Conservation (phyloP, 2,329 filamentous ascomycete species). For the Fusarium abutilonis region DNA sequence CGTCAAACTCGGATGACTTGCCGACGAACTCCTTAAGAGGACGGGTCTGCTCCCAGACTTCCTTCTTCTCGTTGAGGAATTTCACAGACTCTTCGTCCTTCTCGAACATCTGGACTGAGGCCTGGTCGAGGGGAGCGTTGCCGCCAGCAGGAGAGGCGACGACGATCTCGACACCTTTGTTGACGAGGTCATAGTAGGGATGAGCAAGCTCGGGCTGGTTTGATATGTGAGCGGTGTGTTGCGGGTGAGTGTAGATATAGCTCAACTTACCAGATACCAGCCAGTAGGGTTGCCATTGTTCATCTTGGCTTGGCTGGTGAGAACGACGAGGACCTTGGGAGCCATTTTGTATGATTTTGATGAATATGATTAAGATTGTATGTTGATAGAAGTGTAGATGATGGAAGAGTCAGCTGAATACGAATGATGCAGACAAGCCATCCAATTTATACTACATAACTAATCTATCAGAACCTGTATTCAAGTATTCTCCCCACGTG, state of each 20-base stretch:
- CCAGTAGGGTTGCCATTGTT: constrained; percentile 67
- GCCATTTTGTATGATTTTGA: constrained; percentile 52
- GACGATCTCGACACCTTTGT: constrained; percentile 61
- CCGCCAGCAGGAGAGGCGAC: constrained; percentile 72
- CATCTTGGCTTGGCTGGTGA: constrained; percentile 69
- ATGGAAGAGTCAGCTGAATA: background rate
- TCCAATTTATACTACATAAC: constrained; percentile 22
- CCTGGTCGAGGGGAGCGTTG: constrained; percentile 68
- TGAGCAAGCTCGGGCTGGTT: constrained; percentile 70
- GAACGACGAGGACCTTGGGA: constrained; percentile 74
- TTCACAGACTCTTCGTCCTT: constrained; percentile 61
- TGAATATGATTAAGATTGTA: background rate
- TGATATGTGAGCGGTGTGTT: background rate
- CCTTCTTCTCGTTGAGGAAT: constrained; percentile 66
- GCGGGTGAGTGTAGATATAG: background rate
- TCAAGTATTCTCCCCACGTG: constrained; percentile 10
- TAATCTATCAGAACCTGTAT: too few species aligned
- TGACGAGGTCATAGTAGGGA: constrained; percentile 66
- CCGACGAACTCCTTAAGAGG: constrained; percentile 66
- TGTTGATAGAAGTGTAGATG: background rate
- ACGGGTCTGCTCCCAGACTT: constrained; percentile 71
- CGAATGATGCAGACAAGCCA: constrained; percentile 3
- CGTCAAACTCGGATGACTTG: constrained; percentile 69
- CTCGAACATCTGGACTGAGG: constrained; percentile 65
- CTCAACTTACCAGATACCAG: constrained; percentile 70